A percentile compares a stretch with the other conserved stretches of the same genome.
phyloP scores from a whole-genome alignment of 2,329 filamentous ascomycete species.

The Botrytis sinoallii region DNA sequence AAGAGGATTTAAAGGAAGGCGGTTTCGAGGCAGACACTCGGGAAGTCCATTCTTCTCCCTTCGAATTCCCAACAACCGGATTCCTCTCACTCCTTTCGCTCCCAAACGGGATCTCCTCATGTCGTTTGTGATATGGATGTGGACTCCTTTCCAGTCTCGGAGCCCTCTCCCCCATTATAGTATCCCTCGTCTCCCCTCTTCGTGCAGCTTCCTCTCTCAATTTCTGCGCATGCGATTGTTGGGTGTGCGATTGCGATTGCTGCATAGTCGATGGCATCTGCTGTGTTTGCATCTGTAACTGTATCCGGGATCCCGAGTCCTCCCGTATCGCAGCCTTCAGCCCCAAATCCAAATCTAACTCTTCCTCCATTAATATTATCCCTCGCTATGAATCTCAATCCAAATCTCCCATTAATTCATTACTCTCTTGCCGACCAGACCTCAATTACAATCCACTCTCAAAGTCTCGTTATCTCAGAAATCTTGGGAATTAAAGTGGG shows the following conservation, averaged over 20 bases:
- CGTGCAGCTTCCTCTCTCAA: constrained; percentile 22
- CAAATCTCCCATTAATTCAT: not conserved
- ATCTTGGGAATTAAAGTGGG: not conserved
- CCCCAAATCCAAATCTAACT: not conserved
- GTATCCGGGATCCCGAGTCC: not conserved
- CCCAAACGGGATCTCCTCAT: constrained; percentile 51
- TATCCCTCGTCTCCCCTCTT: not conserved
- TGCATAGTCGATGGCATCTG: not conserved
- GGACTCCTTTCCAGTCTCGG: constrained; percentile 51
- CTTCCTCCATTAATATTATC: not conserved
- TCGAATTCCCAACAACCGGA: not conserved
- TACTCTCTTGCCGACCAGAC: not conserved
- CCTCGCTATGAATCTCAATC: not conserved
- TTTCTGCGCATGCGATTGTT: constrained; percentile 18
- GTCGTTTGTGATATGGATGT: constrained; percentile 64
- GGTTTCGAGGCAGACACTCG: not conserved
- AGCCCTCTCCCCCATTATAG: not conserved
- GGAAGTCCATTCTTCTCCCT: not conserved
- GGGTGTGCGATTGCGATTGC: not conserved
- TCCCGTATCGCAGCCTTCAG: not conserved
- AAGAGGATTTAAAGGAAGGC: not conserved
- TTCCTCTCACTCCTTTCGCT: constrained; percentile 9
- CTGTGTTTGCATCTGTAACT: not conserved
- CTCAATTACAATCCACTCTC: not conserved
- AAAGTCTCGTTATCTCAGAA: not conserved